Evolutionary conservation across 768 basidiomycete genomes (phyloP).

Genomic region (Terana coerulea): DNA sequence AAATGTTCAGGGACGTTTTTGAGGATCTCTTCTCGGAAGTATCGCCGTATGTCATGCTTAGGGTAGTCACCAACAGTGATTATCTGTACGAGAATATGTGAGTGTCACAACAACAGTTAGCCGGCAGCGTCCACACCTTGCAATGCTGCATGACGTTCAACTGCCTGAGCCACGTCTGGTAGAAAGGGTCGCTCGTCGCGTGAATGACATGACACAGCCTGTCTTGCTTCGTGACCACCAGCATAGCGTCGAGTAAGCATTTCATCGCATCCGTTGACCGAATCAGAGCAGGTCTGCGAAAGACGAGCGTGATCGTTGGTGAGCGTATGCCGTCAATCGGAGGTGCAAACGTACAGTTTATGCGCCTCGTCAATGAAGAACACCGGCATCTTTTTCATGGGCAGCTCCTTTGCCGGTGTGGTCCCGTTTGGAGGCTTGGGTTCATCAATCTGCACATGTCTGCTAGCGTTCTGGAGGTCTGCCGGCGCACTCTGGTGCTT

Average conservation of each 20-base stretch:
- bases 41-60: constrained; percentile 64
- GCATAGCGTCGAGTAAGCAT: constrained; percentile 78
- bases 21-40: constrained; percentile 60
- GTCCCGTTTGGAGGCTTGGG: constrained; percentile 29
- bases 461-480: neutral
- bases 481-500: neutral
- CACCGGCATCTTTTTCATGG: constrained; percentile 68
- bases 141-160: constrained; percentile 81
- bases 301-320: neutral
- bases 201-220: constrained; percentile 80
- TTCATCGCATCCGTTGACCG: constrained; percentile 82
- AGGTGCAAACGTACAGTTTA: constrained; percentile 62
- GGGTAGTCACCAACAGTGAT: constrained; percentile 79
- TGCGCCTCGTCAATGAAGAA: constrained; percentile 87
- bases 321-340: neutral
- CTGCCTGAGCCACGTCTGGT: constrained; percentile 79
- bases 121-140: constrained; percentile 42
- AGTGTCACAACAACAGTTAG: neutral
- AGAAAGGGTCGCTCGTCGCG: constrained; percentile 81
- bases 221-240: constrained; percentile 86
- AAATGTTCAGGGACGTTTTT: constrained; percentile 69
- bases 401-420: constrained; percentile 30
- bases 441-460: neutral
- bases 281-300: constrained; percentile 61
- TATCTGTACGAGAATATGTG: constrained; percentile 37